phyloP scores from a whole-genome alignment of 257 asterid species.

The Misopates orontium region DNA sequence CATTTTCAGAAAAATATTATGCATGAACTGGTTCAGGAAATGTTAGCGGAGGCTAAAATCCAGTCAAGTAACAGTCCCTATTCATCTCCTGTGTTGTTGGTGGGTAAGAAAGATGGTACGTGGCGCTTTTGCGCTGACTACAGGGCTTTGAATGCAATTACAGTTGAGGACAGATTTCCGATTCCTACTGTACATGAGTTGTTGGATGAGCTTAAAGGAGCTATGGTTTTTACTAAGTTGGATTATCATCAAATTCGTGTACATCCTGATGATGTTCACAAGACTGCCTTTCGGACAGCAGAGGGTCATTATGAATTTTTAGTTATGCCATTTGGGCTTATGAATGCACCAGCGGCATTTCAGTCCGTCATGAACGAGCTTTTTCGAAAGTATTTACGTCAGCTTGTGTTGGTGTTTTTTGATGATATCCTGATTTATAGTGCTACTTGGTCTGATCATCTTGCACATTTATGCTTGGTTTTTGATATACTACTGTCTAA shows the following conservation, averaged over 20 bases:
- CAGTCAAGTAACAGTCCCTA: neutral
- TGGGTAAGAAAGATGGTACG: neutral
- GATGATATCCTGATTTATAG: slow-evolving; percentile 21
- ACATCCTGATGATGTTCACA: no score
- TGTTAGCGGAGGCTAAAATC: neutral
- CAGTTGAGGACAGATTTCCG: no score
- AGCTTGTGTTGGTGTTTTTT: neutral
- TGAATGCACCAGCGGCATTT: no score
- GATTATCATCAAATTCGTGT: neutral
- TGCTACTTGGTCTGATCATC: neutral
- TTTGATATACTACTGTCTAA: neutral
- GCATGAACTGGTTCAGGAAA: no score
- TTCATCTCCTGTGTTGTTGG: neutral
- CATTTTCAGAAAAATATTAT: neutral
- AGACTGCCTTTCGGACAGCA: neutral
- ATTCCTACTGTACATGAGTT: no score
- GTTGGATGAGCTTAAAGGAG: no score
- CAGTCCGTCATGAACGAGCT: no score
- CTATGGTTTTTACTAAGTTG: no score
- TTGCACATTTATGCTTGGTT: neutral
- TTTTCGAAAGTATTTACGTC: neutral
- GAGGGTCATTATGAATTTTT: neutral
- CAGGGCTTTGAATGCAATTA: no score
- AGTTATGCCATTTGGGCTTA: no score
- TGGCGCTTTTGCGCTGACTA: neutral